Evolutionary conservation across 495 filamentous ascomycete genomes (phyloP).

Genomic region (Talaromyces liani): DNA sequence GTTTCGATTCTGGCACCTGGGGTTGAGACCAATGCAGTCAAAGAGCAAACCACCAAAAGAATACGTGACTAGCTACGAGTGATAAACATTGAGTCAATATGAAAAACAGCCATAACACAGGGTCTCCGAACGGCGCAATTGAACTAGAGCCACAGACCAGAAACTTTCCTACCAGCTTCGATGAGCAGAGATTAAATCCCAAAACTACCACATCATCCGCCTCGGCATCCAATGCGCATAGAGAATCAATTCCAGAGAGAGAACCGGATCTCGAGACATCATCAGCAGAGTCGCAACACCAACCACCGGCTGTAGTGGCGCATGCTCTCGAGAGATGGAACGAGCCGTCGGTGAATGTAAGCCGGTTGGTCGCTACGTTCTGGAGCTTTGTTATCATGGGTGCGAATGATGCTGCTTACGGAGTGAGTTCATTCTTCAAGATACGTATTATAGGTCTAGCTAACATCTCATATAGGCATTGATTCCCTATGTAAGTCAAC

Average conservation of each 20-base stretch:
- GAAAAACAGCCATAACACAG: not conserved
- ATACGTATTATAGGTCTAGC: not conserved
- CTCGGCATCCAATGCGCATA: not conserved
- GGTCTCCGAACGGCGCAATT: not conserved
- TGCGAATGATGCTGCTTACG: slow-evolving; percentile 73
- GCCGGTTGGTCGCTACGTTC: slow-evolving; percentile 57
- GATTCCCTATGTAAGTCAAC: slow-evolving; percentile 36
- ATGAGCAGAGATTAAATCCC: not conserved
- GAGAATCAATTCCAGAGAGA: not conserved
- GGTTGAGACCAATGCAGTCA: not conserved
- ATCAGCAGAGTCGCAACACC: not conserved
- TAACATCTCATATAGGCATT: slow-evolving; percentile 36
- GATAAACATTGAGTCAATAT: not conserved
- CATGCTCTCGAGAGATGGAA: slow-evolving; percentile 56
- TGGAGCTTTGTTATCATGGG: slow-evolving; percentile 75
- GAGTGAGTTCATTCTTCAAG: slow-evolving; percentile 42
- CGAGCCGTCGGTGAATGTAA: slow-evolving; percentile 54
- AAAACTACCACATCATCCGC: not conserved
- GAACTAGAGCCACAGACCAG: not conserved
- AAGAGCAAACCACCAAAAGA: too few relatives aligned
- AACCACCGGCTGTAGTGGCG: not conserved
- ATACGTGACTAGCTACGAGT: not conserved
- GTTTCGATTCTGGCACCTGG: not conserved
- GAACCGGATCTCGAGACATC: not conserved
- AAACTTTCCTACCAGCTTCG: not conserved